Evolutionary conservation across 2,329 filamentous ascomycete species (phyloP), one percentile per base, ranked within the genome.

Genomic region (Didymella glomerata): DNA sequence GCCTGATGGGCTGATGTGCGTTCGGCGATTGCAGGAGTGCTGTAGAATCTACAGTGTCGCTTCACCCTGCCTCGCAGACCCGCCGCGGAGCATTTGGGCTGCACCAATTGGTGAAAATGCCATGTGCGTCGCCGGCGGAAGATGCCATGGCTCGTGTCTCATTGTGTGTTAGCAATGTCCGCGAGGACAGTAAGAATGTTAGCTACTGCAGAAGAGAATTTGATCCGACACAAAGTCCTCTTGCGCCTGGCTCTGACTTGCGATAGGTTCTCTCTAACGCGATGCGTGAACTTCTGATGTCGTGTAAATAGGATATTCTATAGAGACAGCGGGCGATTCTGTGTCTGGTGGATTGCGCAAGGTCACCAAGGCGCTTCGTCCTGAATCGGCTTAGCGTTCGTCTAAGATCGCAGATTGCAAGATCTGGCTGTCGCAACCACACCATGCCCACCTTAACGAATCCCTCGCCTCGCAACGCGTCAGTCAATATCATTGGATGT

Each of bases 1-100:
- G 18, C 25, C 16, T 51, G 32, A 40, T 28, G 18, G 18, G 24
- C 16, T 51, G 32, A 44, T 22, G 44, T 42, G 54, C 57, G 40
- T 41, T 55, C 44, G 30, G 48, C 40, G 36, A 44, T 46, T 41
- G 45, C 38, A 56, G 34, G 38, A 48, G 24, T 36, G 53, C 53
- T 36, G 44, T 40, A 51, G 34, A 57, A 60, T 58, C 30, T 56
- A 48, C 41, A 48, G 49, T 18, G 4, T 45, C 27, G 45, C 16
- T 38, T 46, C 9, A 20, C 22, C 40, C 16, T 42, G 42, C 54
- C 30, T 45, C 28, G 27, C 30, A 18, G 24, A 20, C 36, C 45
- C 44, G 20, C 44, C 14, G 49, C 42, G 34, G 46, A 49, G 32
- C 18, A 11, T 20, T 42, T 24, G n/a, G n/a, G 41, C 28, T n/a